These are phyloP conservation scores for Tricholoma sp. DNA, from an alignment of 768 basidiomycete genomes.

Conservation along the genomic window DNA sequence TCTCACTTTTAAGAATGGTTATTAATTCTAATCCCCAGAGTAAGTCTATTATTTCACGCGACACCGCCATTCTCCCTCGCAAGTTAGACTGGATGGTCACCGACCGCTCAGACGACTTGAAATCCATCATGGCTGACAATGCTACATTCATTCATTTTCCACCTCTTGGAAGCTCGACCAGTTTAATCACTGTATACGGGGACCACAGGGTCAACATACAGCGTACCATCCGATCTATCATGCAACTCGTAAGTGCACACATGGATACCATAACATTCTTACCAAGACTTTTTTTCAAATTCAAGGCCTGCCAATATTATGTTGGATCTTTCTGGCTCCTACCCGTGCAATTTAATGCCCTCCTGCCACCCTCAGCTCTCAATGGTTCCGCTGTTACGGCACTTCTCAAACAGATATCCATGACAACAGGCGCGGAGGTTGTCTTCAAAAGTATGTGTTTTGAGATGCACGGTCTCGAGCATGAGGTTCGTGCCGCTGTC, in stretches of 20 bases:
- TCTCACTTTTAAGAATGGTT: constrained; percentile 1
- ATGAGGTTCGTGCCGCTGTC: constrained; percentile 84
- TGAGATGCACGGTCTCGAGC: constrained; percentile 92
- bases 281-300: constrained; percentile 9
- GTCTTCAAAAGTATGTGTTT: constrained; percentile 98
- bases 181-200: constrained; percentile 89
- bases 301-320: constrained; percentile 89
- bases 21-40: constrained; percentile 34
- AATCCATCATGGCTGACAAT: constrained; percentile 91
- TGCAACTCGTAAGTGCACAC: constrained; percentile 74
- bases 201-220: constrained; percentile 94
- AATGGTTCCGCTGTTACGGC: constrained; percentile 80
- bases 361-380: constrained; percentile 77
- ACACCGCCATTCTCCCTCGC: constrained; percentile 90
- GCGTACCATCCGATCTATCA: constrained; percentile 87
- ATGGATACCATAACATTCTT: not conserved
- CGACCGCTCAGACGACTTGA: constrained; percentile 93
- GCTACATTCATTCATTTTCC: constrained; percentile 95
- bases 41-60: constrained; percentile 84
- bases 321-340: constrained; percentile 97
- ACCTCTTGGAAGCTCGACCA: constrained; percentile 86
- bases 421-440: constrained; percentile 85
- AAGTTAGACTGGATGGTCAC: constrained; percentile 99
- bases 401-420: constrained; percentile 82
- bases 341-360: constrained; percentile 88